Evolutionary conservation across 1,284 basidiomycete genomes (phyloP).

Genomic region (Rhodotorula sp.): DNA sequence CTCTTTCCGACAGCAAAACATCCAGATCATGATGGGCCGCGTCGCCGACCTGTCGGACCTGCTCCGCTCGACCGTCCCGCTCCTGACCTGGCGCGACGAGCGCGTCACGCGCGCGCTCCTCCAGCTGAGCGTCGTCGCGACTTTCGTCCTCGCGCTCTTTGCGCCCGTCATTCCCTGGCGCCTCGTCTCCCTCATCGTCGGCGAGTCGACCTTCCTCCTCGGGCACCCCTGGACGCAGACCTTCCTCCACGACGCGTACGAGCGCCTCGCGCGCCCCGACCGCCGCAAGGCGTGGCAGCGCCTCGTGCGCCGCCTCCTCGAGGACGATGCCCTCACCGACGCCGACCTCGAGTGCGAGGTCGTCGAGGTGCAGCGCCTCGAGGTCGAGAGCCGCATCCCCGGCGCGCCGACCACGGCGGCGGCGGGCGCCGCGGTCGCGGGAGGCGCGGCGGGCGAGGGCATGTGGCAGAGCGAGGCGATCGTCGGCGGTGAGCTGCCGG

Average conservation of each 20-base stretch:
- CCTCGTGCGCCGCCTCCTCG: conserved; percentile 10
- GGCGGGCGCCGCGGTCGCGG: neutral
- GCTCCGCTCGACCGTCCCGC: conserved; percentile 39
- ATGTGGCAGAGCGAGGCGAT: conserved; percentile 24
- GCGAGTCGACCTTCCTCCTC: conserved; percentile 38
- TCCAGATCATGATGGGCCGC: conserved; percentile 47
- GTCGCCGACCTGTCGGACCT: conserved; percentile 42
- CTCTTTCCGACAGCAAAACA: conserved; percentile 38
- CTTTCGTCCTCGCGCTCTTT: conserved; percentile 28
- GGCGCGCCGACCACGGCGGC: neutral
- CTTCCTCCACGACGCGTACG: conserved; percentile 9
- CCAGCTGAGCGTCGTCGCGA: conserved; percentile 35
- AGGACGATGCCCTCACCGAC: conserved; percentile 35
- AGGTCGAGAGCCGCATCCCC: conserved; percentile 21
- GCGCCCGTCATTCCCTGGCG: conserved; percentile 39
- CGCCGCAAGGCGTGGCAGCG: neutral
- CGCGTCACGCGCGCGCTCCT: conserved; percentile 40
- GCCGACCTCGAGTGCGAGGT: conserved; percentile 31
- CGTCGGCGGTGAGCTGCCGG: conserved; percentile 31
- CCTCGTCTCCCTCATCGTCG: conserved; percentile 38
- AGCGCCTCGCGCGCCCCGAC: neutral
- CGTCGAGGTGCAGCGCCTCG: conserved; percentile 27
- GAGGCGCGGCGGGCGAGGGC: conserved; percentile 3
- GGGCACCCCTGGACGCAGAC: conserved; percentile 37
- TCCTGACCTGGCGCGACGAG: conserved; percentile 43